phyloP scores from a whole-genome alignment of 1,139 yeast genomes.

The Kodamaea sp. region DNA sequence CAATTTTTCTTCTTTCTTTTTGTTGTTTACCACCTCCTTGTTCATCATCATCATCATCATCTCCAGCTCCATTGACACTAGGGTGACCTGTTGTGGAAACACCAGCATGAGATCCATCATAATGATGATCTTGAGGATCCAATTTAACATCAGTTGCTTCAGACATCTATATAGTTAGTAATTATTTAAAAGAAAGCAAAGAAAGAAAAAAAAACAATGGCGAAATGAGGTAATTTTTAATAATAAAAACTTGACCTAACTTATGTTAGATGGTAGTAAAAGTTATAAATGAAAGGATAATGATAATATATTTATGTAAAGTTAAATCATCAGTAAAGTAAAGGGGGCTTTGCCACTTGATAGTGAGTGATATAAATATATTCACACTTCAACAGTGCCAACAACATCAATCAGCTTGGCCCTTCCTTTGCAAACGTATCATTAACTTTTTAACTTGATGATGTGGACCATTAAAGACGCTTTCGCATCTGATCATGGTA shows the following conservation, averaged over 20 bases:
- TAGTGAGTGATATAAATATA: neutral
- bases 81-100: slow-evolving; percentile 17
- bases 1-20: slow-evolving; percentile 93
- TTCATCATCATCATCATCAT: slow-evolving; percentile 72
- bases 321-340: too few relatives aligned
- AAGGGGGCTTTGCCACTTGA: neutral
- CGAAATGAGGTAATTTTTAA: too few relatives aligned
- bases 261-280: too few relatives aligned
- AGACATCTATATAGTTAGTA: slow-evolving; percentile 30
- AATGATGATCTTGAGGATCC: slow-evolving; percentile 35
- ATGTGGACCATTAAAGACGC: neutral
- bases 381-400: neutral
- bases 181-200: slow-evolving; percentile 4
- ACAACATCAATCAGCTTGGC: neutral
- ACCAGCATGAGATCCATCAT: slow-evolving; percentile 19
- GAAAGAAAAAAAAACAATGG: neutral
- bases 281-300: too few relatives aligned
- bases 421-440: neutral
- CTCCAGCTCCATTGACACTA: slow-evolving; percentile 27
- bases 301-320: too few relatives aligned
- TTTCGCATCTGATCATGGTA: neutral
- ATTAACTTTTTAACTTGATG: too few relatives aligned
- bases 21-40: slow-evolving; percentile 48
- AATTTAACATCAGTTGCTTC: slow-evolving; percentile 40
- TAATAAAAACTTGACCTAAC: too few relatives aligned